These are phyloP conservation scores for Scedosporium aurantiacum DNA, from an alignment of 2,329 filamentous ascomycete species.

Conservation along the genomic window DNA sequence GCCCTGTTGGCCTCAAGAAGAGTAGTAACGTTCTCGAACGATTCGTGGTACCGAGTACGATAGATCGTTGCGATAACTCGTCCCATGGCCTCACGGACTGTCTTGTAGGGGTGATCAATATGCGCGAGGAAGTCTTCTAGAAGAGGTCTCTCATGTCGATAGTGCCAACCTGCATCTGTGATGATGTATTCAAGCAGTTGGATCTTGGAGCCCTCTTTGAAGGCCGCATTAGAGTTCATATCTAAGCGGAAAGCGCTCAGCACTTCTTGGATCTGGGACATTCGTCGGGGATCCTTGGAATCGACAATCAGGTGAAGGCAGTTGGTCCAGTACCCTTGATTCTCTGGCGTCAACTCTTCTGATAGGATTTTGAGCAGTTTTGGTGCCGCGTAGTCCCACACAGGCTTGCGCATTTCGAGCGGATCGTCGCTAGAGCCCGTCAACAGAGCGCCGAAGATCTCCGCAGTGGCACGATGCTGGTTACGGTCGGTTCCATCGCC, in stretches of 20 bases:
- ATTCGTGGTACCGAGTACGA: slow-evolving; percentile 87
- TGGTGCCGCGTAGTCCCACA: slow-evolving; percentile 87
- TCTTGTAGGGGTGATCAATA: slow-evolving; percentile 95
- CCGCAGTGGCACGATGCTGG: slow-evolving; percentile 88
- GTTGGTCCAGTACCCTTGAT: slow-evolving; percentile 86
- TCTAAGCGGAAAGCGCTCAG: slow-evolving; percentile 80
- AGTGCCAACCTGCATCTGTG: slow-evolving; percentile 88
- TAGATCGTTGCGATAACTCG: slow-evolving; percentile 80
- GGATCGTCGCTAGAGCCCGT: slow-evolving; percentile 71
- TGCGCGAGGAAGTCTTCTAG: slow-evolving; percentile 80
- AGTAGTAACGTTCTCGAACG: slow-evolving; percentile 66
- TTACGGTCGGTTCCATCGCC: slow-evolving; percentile 95
- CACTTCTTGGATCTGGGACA: slow-evolving; percentile 74
- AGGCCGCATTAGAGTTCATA: slow-evolving; percentile 90
- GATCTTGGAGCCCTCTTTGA: slow-evolving; percentile 97
- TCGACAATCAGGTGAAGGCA: slow-evolving; percentile 85
- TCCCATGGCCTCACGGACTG: slow-evolving; percentile 89
- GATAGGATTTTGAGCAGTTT: slow-evolving; percentile 76
- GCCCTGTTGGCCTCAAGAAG: slow-evolving; percentile 70
- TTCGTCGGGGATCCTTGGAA: slow-evolving; percentile 77
- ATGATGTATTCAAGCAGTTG: slow-evolving; percentile 82
- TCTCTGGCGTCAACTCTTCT: slow-evolving; percentile 91
- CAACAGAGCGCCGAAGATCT: slow-evolving; percentile 81
- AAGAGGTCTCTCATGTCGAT: slow-evolving; percentile 80
- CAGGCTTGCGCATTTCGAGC: slow-evolving; percentile 57